These are phyloP conservation scores for Bothriochloa decipiens DNA, from an alignment of 176 grass and related monocot species.

Conservation along the genomic window DNA sequence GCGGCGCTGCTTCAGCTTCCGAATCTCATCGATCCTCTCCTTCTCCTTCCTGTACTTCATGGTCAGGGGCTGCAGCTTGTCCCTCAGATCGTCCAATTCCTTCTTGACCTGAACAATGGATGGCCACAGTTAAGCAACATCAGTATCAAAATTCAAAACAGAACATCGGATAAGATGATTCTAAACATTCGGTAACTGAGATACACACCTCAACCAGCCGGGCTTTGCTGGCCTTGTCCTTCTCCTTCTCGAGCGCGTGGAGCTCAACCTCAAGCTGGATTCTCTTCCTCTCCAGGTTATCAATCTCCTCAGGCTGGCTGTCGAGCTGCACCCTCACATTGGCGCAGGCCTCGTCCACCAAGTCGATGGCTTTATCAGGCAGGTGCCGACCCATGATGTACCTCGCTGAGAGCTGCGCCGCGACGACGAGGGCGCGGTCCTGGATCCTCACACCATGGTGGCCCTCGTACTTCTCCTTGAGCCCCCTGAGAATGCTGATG, in stretches of 20 bases:
- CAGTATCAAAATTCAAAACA: neutral
- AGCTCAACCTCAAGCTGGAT: constrained; percentile 54
- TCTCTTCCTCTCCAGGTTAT: constrained; percentile 51
- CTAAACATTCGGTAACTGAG: neutral
- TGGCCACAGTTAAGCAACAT: neutral
- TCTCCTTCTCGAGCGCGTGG: constrained; percentile 56
- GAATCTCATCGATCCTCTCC: constrained; percentile 59
- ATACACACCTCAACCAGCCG: constrained; percentile 50
- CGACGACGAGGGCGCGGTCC: constrained; percentile 63
- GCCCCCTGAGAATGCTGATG: constrained; percentile 62
- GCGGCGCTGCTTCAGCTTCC: constrained; percentile 61
- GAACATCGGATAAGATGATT: neutral
- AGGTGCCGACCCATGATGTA: constrained; percentile 66
- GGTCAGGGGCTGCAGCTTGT: constrained; percentile 55
- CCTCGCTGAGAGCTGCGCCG: constrained; percentile 53
- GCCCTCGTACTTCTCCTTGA: constrained; percentile 72
- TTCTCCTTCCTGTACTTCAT: constrained; percentile 70
- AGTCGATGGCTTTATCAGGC: constrained; percentile 66
- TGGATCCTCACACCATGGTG: constrained; percentile 69
- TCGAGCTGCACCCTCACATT: constrained; percentile 66
- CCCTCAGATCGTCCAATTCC: constrained; percentile 67
- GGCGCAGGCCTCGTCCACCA: constrained; percentile 75
- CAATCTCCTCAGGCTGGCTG: constrained; percentile 59
- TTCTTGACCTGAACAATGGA: constrained; percentile 51
- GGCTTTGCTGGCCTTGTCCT: constrained; percentile 60